Base-by-base conservation (phyloP, 2,329 filamentous ascomycete genomes). In the Ceratocystis albifundus region DNA sequence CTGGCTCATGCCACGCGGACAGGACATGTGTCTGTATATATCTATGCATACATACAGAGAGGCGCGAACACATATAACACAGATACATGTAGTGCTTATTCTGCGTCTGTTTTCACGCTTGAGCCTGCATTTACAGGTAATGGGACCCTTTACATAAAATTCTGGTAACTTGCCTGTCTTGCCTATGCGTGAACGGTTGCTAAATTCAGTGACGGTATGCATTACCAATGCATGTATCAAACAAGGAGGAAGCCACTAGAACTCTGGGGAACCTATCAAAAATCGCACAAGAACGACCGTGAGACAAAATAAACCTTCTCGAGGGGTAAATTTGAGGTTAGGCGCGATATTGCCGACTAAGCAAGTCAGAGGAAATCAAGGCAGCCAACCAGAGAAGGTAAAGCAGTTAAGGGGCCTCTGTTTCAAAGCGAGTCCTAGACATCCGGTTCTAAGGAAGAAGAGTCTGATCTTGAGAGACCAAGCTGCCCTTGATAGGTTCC, bases 351-450 rank as follows among this genome's bases (percentile, higher is more conserved):
- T 25, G 48, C 12, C 48, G 20, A 48, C 46, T 12, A 28, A 10
- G 8, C 22, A 53, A 25, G 15, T 53, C 36, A 41, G 15, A 4
- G 15, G 10, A 41, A 41, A 41, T 15, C 36, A 41, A 41, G 36
- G 10, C 10, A 15, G 10, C 36, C 36, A 41, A 41, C 36, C 36
- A 41, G 12, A 12, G 10, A 41, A 15, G 36, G 3, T 0, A 15
- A 41, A 15, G 36, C 36, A 41, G 36, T 41, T 41, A 41, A 59
- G 55, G 55, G 30, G 55, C 55, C 15, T 17, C 55, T 59, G 55
- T 36, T 59, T 59, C 55, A 59, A 59, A 59, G n/a, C 55, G 28
- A 59, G 55, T n/a, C 55, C 55, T 32, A 30, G 28, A 59, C 25
- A 36, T 36, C 55, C 20, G 30, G 17, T 36, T 3, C 28, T 10